Base-by-base conservation (phyloP, 768 basidiomycete species). In the Russula lepida region DNA sequence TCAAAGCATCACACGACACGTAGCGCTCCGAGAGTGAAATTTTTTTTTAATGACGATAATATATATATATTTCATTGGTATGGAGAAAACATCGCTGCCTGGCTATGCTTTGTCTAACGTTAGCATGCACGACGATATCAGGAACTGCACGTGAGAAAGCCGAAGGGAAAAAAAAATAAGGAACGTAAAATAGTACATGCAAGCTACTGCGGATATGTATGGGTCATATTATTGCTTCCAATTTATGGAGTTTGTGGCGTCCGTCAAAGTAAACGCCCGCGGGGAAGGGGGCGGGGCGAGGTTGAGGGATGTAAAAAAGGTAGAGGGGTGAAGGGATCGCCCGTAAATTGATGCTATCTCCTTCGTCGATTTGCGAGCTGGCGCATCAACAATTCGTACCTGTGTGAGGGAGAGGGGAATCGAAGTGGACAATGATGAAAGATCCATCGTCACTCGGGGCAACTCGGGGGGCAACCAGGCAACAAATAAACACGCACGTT, bases 401-500 rank as follows among this genome's bases (percentile, higher is more conserved):
- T 78, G 23, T 15, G 23, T 54, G 30, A 4, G 21, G 13, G 21
- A 6, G 23, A 39, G n/a, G n/a, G 33, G 30, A 9, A 43, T n/a
- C 43, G 43, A 43, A n/a, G n/a, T n/a, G n/a, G n/a, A n/a, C n/a
- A n/a, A n/a, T n/a, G n/a, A 43, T 19, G n/a, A 43, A 19, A 19
- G 15, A 39, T 17, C n/a, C 43, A 43, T 43, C 11, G 9, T 19
- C 7, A 21, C n/a, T 8, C 9, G 19, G 21, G 43, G n/a, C 8
- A 43, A n/a, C n/a, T n/a, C 19, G 11, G 9, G 21, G 21, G n/a
- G n/a, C 6, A 15, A 19, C 19, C 1, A 6, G 11, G 43, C 2
- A 5, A 46, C 39, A 8, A 21, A 13, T 2, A 11, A 15, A 25
- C 5, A 79, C 80, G 71, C 78, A 95, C 88, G 91, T 92, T 71